Evolutionary conservation across 495 filamentous ascomycete genomes (phyloP).

Genomic region (Chaetomidium leptoderma): DNA sequence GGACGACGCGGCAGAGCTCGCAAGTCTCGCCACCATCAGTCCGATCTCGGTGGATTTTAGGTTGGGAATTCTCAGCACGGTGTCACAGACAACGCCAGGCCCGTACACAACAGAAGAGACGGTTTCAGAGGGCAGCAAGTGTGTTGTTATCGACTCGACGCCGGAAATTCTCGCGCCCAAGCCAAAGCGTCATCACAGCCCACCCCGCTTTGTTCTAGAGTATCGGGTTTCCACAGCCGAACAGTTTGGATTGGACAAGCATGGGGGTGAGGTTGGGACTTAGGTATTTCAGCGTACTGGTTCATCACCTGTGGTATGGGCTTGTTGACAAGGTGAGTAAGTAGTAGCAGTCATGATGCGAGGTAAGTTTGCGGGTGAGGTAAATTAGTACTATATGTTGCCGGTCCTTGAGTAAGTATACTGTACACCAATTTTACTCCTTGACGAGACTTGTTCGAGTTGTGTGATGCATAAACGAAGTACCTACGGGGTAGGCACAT

Average conservation of each 20-base stretch:
- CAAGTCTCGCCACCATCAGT: not conserved
- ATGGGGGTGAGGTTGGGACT: not conserved
- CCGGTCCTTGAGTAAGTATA: too few species aligned
- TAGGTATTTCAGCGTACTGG: not conserved
- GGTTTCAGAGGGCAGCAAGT: not conserved
- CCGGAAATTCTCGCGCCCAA: not conserved
- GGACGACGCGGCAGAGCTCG: not conserved
- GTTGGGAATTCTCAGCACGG: too few species aligned
- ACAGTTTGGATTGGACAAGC: not conserved
- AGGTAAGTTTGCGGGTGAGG: too few species aligned
- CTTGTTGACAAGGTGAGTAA: not conserved
- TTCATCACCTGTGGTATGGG: not conserved
- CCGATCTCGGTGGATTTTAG: not conserved
- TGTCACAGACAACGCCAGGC: not conserved
- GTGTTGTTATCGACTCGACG: too few species aligned
- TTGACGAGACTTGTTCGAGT: too few species aligned
- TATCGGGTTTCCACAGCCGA: not conserved
- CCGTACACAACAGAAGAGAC: not conserved
- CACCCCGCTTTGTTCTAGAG: not conserved
- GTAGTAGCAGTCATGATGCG: not conserved
- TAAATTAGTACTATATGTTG: too few species aligned
- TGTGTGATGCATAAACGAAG: too few species aligned
- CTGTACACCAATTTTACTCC: too few species aligned
- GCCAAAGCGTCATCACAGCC: not conserved
- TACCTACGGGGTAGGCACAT: too few species aligned